Evolutionary conservation across 2,329 filamentous ascomycete species (phyloP).

Genomic region (Ilyonectria destructans): DNA sequence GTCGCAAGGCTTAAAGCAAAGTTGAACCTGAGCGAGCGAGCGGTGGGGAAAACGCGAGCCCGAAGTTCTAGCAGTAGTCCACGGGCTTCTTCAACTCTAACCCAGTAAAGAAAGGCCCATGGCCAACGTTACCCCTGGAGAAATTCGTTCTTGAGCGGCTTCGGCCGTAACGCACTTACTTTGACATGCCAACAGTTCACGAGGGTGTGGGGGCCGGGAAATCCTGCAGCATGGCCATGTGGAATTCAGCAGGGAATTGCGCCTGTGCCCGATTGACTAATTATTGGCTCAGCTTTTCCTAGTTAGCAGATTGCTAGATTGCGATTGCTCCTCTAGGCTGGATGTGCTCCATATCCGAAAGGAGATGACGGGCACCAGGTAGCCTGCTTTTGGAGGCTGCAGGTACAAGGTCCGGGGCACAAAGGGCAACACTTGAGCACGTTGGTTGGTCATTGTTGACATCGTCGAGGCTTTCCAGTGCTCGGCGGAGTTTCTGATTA

Average conservation of each 20-base stretch:
- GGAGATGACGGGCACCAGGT: conserved; percentile 5
- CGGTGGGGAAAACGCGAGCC: not conserved
- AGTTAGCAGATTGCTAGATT: not conserved
- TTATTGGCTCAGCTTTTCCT: not conserved
- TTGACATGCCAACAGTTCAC: conserved; percentile 22
- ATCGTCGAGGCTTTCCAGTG: not conserved
- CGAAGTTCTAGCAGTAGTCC: conserved; percentile 16
- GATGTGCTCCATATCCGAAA: conserved; percentile 8
- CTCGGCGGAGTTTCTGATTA: not conserved
- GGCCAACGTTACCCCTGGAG: conserved; percentile 6
- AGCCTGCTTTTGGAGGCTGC: conserved; percentile 5
- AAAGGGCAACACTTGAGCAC: not conserved
- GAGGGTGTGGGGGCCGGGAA: conserved; percentile 24
- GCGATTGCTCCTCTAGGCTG: not conserved
- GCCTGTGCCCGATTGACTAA: not conserved
- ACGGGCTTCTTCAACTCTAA: conserved; percentile 12
- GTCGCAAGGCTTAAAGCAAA: not conserved
- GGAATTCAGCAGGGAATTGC: conserved; percentile 15
- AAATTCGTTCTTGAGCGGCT: conserved; percentile 15
- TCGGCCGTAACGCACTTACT: conserved; percentile 13
- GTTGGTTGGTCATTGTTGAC: not conserved
- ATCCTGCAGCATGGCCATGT: conserved; percentile 26
- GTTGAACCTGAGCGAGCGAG: not conserved
- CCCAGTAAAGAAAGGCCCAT: conserved; percentile 17
- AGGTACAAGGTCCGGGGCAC: conserved; percentile 21